Base-by-base conservation (phyloP, 805 yeast genomes). In the Kazachstania africana region DNA sequence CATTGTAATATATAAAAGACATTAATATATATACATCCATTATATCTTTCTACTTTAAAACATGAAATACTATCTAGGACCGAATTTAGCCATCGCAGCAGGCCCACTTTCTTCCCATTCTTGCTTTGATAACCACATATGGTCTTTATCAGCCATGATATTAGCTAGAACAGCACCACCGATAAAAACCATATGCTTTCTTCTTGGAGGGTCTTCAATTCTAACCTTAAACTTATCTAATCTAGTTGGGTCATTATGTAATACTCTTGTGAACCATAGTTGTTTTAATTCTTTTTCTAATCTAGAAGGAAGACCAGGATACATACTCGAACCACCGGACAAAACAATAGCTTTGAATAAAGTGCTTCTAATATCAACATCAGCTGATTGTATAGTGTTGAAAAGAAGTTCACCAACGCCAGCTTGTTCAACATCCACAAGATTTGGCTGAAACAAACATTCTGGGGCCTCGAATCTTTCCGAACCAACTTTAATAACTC, bases 51-150 rank as follows among this genome's bases (percentile, higher is more conserved):
- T n/a, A n/a, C 12, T 23, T 19, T 10, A 19, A 19, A 19, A 23
- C 25, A 23, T 8, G n/a, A 16, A 17, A 16, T 16, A 26, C 20
- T 16, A 85, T 60, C 97, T 75, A 36, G 96, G 95, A 6, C 97
- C 98, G 48, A 91, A 74, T 60, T 91, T 91, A 22, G 70, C 61
- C 58, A 91, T 71, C 9, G 83, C 72, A 23, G 87, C 70, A 26
- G 94, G 72, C 20, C 98, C 98, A 51, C 80, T 84, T 64, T 91
- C 98, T 56, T 84, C 91, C 97, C 97, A 91, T 62, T 91, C 98
- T 55, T 80, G 84, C 55, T 81, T 87, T 33, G 83, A 67, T 44
- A 91, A 73, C 98, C 98, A 91, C 94, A 91, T 82, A 52, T 87
- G 96, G 44, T 87, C 96, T 59, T 88, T 91, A 57, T 87, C 95